phyloP scores from a whole-genome alignment of 1,284 basidiomycete genomes.

The Grifola frondosa region DNA sequence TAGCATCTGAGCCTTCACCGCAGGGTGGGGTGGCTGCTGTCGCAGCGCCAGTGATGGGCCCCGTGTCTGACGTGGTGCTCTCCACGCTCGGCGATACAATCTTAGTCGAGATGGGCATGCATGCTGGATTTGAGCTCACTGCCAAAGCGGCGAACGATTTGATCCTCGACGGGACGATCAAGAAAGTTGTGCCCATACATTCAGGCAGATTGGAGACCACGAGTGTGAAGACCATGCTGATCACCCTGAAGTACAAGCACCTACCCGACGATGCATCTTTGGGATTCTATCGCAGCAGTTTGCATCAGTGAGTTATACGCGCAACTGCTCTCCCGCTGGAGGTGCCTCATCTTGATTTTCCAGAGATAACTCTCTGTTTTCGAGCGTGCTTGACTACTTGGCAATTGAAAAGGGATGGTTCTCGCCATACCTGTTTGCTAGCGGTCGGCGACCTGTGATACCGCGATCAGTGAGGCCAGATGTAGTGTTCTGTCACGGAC shows the following conservation, averaged over 20 bases:
- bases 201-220: slow-evolving; percentile 57
- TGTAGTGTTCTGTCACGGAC: slow-evolving; percentile 65
- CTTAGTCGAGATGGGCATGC: slow-evolving; percentile 53
- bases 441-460: slow-evolving; percentile 55
- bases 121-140: slow-evolving; percentile 52
- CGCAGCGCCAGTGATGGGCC: slow-evolving; percentile 54
- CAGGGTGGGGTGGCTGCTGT: slow-evolving; percentile 61
- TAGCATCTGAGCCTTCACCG: not conserved
- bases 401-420: slow-evolving; percentile 68
- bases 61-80: slow-evolving; percentile 50
- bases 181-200: slow-evolving; percentile 50
- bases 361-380: slow-evolving; percentile 55
- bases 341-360: no score
- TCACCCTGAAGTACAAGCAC: slow-evolving; percentile 63
- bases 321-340: not conserved
- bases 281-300: slow-evolving; percentile 60
- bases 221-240: slow-evolving; percentile 52
- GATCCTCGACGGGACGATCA: slow-evolving; percentile 49
- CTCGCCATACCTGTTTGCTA: slow-evolving; percentile 65
- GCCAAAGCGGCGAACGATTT: slow-evolving; percentile 54
- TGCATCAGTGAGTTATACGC: slow-evolving; percentile 48
- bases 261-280: slow-evolving; percentile 57
- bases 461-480: slow-evolving; percentile 64
- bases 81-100: slow-evolving; percentile 55
- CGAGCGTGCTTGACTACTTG: slow-evolving; percentile 64